Base-by-base conservation (phyloP, 2,329 filamentous ascomycete genomes). In the Cyphellophora attinorum region DNA sequence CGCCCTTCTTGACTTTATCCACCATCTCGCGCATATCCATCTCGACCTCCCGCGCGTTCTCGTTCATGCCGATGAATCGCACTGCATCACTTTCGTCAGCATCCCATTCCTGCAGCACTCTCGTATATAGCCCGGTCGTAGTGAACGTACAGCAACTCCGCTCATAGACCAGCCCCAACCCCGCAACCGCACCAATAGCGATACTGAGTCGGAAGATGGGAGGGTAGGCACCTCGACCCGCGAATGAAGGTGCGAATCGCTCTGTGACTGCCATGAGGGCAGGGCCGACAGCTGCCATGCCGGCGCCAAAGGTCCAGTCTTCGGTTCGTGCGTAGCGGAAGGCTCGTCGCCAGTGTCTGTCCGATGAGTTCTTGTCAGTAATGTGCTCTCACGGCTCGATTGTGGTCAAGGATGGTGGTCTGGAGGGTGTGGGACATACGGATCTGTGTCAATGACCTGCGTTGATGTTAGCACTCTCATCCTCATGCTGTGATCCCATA, bases 11-110 rank as follows among this genome's bases (percentile, higher is more conserved):
- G 58, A 96, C 88, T 65, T 89, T 93, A 59, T 79, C 75, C 23
- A 95, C 88, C 91, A 98, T 98, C 64, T 98, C 91, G 46, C 76
- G 75, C 88, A 96, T 96, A 58, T 98, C 91, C 80, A 93, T 80
- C 46, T 94, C 82, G 38, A 91, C 68, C 62, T 98, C 91, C 51
- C 91, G 79, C 35, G 79, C 66, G 65, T 98, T 98, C 63, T 98
- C 91, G 31, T 75, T 79, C 62, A 88, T 85, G 52, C 91, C 91
- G 65, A 95, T 96, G 66, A 98, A 96, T 47, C 91, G 83, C 54
- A 89, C 86, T 94, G 54, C 34, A 29, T 21, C 11, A 14, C 14
- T 32, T n/a, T 15, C 12, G 19, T 25, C 17, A 29, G 31, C n/a
- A 12, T 8, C 11, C n/a, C n/a, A n/a, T n/a, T 33, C 15, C 11